These are phyloP conservation scores for Phellinidium pouzarii DNA, from an alignment of 1,284 basidiomycete genomes.

Conservation along the genomic window DNA sequence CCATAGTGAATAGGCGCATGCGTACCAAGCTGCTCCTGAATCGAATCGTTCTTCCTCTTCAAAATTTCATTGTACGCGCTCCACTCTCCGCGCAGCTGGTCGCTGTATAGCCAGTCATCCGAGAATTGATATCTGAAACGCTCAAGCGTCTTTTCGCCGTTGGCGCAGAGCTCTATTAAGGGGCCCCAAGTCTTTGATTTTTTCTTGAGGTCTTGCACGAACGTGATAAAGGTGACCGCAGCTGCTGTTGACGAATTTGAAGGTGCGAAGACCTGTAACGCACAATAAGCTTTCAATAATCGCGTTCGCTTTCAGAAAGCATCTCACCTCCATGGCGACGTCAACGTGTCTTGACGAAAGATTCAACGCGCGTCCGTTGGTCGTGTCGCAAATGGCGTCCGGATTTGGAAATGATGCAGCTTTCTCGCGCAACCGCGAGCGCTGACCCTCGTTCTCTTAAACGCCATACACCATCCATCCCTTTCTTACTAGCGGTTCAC, in stretches of 20 bases:
- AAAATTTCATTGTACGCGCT: slow-evolving; percentile 97
- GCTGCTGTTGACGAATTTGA: slow-evolving; percentile 86
- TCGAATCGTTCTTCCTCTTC: slow-evolving; percentile 95
- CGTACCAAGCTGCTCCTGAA: slow-evolving; percentile 92
- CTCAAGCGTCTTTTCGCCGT: slow-evolving; percentile 95
- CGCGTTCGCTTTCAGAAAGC: background rate
- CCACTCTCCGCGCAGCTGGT: slow-evolving; percentile 97
- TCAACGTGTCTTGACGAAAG: slow-evolving; percentile 6
- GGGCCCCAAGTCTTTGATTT: slow-evolving; percentile 97
- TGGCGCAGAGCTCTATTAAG: slow-evolving; percentile 90
- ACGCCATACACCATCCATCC: background rate
- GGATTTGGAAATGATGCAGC: slow-evolving; percentile 9
- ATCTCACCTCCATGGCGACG: slow-evolving; percentile 15
- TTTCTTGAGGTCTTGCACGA: slow-evolving; percentile 96
- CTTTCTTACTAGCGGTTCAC: background rate
- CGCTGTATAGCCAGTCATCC: slow-evolving; percentile 96
- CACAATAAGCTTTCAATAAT: background rate
- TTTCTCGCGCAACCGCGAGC: background rate
- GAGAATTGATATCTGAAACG: slow-evolving; percentile 96
- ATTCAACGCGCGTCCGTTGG: slow-evolving; percentile 14
- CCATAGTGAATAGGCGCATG: slow-evolving; percentile 6
- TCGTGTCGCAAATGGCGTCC: slow-evolving; percentile 14
- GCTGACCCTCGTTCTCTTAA: background rate
- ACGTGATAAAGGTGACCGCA: slow-evolving; percentile 97
- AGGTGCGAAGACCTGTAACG: slow-evolving; percentile 38